Conservation (phyloP, 2,329 filamentous ascomycete genomes). For the Verruconis gallopava region DNA sequence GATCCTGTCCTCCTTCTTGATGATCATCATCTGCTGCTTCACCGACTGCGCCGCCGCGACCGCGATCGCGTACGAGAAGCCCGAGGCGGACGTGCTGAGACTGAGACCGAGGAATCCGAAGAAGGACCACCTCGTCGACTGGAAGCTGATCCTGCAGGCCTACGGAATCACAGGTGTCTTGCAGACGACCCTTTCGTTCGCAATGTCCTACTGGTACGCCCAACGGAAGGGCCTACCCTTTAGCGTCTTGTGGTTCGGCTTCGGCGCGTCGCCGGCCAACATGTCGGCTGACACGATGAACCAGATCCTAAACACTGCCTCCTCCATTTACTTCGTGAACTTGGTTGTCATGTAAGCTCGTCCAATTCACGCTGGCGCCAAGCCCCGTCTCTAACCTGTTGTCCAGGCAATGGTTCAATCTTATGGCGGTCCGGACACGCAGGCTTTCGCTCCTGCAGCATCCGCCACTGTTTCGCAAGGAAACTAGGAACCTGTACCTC, state of each 20-base stretch:
- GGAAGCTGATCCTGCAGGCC: conserved; percentile 57
- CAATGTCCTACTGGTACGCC: conserved; percentile 34
- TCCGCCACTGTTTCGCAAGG: conserved; percentile 51
- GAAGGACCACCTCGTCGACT: conserved; percentile 60
- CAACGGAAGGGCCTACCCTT: conserved; percentile 48
- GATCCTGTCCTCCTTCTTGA: conserved; percentile 59
- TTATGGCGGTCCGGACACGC: conserved; percentile 53
- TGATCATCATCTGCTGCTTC: conserved; percentile 50
- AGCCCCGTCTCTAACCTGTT: neutral
- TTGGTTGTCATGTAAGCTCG: conserved; percentile 57
- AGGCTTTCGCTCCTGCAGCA: conserved; percentile 56
- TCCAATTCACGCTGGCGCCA: neutral
- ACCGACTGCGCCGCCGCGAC: conserved; percentile 65
- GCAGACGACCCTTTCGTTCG: conserved; percentile 28
- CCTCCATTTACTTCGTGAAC: conserved; percentile 67
- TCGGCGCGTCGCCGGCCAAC: conserved; percentile 40
- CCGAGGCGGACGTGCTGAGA: conserved; percentile 61
- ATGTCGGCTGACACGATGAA: conserved; percentile 39
- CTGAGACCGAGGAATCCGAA: conserved; percentile 55
- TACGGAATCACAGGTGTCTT: conserved; percentile 57
- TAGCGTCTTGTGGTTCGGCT: conserved; percentile 53
- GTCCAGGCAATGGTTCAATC: conserved; percentile 57
- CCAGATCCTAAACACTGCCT: conserved; percentile 48
- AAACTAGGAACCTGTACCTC: conserved; percentile 53
- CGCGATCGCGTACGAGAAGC: conserved; percentile 61